Conservation (phyloP, 495 filamentous ascomycete species). For the Thozetella sp. region DNA sequence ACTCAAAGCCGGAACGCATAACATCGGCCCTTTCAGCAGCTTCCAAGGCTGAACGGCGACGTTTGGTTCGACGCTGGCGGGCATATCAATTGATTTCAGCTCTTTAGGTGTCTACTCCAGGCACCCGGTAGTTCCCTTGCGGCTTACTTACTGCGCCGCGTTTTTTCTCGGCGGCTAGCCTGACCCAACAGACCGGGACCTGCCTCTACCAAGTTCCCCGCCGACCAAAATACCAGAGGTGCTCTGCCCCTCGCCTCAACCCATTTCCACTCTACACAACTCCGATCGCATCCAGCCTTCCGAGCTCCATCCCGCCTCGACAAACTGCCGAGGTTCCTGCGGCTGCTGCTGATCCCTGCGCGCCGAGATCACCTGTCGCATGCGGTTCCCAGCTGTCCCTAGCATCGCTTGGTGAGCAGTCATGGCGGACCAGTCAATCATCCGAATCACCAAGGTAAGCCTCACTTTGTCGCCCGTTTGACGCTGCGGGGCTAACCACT, state of each 20-base stretch:
- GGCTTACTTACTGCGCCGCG: background rate
- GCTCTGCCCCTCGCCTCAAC: background rate
- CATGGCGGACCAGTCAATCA: conserved; percentile 84
- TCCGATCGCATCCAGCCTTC: background rate
- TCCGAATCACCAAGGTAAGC: conserved; percentile 79
- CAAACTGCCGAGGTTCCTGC: background rate
- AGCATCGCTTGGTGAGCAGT: conserved; percentile 12
- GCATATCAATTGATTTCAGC: no score
- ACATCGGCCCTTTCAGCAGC: background rate
- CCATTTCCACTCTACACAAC: background rate
- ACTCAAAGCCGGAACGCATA: background rate
- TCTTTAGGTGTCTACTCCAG: background rate
- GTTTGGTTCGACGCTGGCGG: no score
- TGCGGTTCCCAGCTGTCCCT: background rate
- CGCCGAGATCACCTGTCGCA: background rate
- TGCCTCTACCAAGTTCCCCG: background rate
- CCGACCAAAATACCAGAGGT: background rate
- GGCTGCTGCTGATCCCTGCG: background rate
- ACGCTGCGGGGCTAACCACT: conserved; percentile 32
- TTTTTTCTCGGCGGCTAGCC: background rate
- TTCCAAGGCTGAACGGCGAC: no score
- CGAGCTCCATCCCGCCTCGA: background rate
- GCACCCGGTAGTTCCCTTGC: no score
- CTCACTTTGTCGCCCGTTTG: conserved; percentile 10
- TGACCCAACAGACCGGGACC: background rate